These are phyloP conservation scores for Paramecium sonneborni DNA, from an alignment of 73 alveolate species.

Conservation along the genomic window DNA sequence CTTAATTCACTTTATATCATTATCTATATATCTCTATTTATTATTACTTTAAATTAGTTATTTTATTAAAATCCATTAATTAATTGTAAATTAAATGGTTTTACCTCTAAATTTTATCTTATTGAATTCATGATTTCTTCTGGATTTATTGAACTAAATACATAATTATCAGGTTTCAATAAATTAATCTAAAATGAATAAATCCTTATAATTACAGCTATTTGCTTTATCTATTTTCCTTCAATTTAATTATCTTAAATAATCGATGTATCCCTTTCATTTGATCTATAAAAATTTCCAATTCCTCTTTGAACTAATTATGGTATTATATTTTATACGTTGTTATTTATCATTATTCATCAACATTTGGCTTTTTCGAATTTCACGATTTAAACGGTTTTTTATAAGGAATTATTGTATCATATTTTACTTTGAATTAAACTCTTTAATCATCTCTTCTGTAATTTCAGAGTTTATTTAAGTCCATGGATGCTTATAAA, in stretches of 20 bases:
- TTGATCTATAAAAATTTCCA: neutral
- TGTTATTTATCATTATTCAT: neutral
- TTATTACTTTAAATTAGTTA: neutral
- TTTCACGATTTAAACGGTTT: neutral
- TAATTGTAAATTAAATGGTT: neutral
- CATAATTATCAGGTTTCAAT: neutral
- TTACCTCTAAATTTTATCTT: neutral
- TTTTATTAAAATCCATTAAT: neutral
- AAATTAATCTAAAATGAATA: neutral
- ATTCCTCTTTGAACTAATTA: neutral
- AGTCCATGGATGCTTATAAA: constrained; percentile 7
- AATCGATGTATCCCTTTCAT: too few relatives aligned
- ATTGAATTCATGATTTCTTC: neutral
- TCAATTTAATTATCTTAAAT: too few relatives aligned
- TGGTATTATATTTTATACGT: neutral
- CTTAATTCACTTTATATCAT: neutral
- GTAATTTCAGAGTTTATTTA: neutral
- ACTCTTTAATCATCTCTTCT: neutral
- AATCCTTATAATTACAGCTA: too few relatives aligned
- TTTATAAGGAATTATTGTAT: neutral
- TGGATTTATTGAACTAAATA: neutral
- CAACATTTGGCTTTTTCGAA: neutral
- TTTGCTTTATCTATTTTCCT: too few relatives aligned
- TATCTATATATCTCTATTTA: neutral
- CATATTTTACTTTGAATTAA: neutral